Conservation (phyloP, 2,329 filamentous ascomycete species). For the Penicillium sp. region DNA sequence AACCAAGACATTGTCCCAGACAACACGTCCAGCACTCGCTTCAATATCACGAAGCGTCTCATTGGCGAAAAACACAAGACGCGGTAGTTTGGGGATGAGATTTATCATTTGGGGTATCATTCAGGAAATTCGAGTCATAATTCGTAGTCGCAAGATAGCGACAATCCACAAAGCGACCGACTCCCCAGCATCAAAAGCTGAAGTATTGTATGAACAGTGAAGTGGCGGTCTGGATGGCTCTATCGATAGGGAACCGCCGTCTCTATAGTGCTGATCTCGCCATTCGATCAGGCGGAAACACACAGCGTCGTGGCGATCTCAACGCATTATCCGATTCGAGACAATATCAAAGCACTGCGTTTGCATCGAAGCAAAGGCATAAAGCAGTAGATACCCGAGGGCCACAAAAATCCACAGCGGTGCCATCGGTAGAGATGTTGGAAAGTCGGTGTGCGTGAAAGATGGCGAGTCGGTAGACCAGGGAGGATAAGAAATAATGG, state of each 20-base stretch:
- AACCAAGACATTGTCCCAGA: neutral
- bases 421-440: slow-evolving; percentile 19
- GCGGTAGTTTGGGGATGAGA: neutral
- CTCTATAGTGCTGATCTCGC: neutral
- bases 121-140: slow-evolving; percentile 3
- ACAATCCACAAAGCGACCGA: neutral
- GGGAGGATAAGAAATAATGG: neutral
- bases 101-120: neutral
- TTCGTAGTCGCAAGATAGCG: neutral
- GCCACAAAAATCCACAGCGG: slow-evolving; percentile 33
- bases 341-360: slow-evolving; percentile 10
- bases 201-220: neutral
- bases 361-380: slow-evolving; percentile 31
- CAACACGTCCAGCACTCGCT: neutral
- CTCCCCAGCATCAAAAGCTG: neutral
- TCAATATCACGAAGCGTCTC: neutral
- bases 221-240: neutral
- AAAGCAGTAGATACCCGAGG: slow-evolving; percentile 33
- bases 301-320: slow-evolving; percentile 4
- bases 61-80: too few species aligned
- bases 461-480: slow-evolving; percentile 3
- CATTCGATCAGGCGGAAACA: neutral
- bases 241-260: neutral
- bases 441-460: slow-evolving; percentile 1
- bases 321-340: slow-evolving; percentile 19